These are phyloP conservation scores for Chlorella ohadii DNA, from an alignment of 139 green algal species.

Conservation along the genomic window DNA sequence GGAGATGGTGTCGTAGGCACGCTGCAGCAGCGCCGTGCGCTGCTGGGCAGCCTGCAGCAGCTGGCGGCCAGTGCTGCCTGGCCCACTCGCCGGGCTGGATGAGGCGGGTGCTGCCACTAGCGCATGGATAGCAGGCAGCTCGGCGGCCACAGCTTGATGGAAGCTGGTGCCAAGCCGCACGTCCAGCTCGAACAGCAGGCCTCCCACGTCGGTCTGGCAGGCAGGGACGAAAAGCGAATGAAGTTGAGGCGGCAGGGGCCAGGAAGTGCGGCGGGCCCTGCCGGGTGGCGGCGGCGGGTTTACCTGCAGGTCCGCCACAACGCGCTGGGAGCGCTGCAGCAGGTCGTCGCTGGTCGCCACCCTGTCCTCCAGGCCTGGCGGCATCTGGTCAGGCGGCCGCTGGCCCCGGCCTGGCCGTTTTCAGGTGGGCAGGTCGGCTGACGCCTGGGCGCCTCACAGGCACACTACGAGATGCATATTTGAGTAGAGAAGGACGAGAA, in stretches of 20 bases:
- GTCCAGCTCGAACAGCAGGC: conserved; percentile 26
- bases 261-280: no score
- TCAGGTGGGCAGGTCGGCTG: no score
- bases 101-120: not conserved
- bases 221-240: not conserved
- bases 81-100: not conserved
- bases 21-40: not conserved
- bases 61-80: not conserved
- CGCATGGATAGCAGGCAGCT: not conserved
- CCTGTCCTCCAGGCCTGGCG: not conserved
- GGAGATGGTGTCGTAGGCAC: not conserved
- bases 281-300: not conserved
- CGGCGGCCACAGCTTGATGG: not conserved
- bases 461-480: no score
- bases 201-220: not conserved
- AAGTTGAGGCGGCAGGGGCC: not conserved
- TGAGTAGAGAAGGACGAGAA: no score
- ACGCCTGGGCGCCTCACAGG: no score
- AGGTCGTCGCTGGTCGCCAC: not conserved
- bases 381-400: not conserved
- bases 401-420: no score
- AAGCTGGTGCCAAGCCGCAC: not conserved
- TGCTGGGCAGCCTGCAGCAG: not conserved
- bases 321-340: not conserved
- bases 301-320: conserved; percentile 3